Evolutionary conservation across 176 grass and related monocot species (phyloP), one percentile per base, ranked within the genome.

Genomic region (Bolboschoenus planiculmis): DNA sequence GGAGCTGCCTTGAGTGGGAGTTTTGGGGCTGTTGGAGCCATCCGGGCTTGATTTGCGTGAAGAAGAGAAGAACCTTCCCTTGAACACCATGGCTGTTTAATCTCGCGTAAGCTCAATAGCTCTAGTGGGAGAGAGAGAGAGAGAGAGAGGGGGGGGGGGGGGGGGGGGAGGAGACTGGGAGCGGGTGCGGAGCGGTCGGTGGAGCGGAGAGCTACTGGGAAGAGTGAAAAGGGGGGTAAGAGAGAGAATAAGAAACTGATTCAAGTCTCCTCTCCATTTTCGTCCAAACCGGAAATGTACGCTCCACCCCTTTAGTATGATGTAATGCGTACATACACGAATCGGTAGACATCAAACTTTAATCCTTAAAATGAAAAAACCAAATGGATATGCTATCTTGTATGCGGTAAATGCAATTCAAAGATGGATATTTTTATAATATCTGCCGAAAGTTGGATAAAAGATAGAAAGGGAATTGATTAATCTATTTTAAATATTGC

Each of bases 31-130:
- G 87, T 90, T 99, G 79, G 93, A 96, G 36, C 93, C 97, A 16
- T 99, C 97, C 21, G 97, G 93, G 56, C 97, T 96, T 1, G 91
- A 90, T 30, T 91, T 89, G 42, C 91, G 88, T 36, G 93, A 94
- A 31, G 94, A 95, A 24, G 89, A 90, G 91, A 99, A 99, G 86
- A 99, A 99, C 48, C 96, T 86, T 31, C 91, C 93, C 85, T 92
- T 99, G 91, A 99, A 99, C 85, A 99, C 93, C 97, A 99, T 96
- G 63, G 37, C 56, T 51, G 1, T 20, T 51, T n/a, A 10, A 9
- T 39, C 16, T 20, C 13, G 66, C 37, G 72, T 59, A 56, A 47
- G 31, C 23, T 24, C 27, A 71, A 64, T 78, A 85, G 78, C 56
- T 83, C 61, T 43, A 37, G 46, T 81, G 47, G 73, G 81, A n/a